Conservation (phyloP, 768 basidiomycete genomes). For the Gyrodon lividus region DNA sequence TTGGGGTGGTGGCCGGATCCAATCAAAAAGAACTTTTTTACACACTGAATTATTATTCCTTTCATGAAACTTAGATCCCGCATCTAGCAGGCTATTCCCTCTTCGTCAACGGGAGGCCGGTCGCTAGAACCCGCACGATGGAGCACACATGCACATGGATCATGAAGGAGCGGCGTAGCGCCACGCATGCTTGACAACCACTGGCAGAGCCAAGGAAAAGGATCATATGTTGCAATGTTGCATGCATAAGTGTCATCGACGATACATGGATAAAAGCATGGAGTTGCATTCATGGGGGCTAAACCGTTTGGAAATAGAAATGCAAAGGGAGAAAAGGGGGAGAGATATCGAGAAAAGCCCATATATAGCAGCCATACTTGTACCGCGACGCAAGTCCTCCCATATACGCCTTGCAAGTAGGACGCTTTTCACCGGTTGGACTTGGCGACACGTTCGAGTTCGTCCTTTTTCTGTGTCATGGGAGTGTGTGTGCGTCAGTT, state of each 20-base stretch:
- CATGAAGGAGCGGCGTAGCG: not conserved
- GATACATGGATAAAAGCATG: constrained; percentile 25
- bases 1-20: not conserved
- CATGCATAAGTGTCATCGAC: constrained; percentile 10
- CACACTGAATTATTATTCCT: no score
- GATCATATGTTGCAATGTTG: constrained; percentile 1
- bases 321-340: constrained; percentile 4
- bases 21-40: constrained; percentile 4
- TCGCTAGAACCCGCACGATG: not conserved
- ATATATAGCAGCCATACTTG: constrained; percentile 23
- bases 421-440: constrained; percentile 91
- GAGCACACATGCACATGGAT: not conserved
- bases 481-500: not conserved
- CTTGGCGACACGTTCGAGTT: constrained; percentile 99
- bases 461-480: constrained; percentile 86
- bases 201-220: no score
- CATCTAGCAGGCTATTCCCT: not conserved
- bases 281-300: constrained; percentile 25
- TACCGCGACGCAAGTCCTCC: constrained; percentile 12
- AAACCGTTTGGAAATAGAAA: constrained; percentile 5
- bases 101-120: not conserved
- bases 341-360: constrained; percentile 17
- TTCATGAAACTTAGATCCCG: not conserved
- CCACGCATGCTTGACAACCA: no score
- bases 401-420: not conserved